Evolutionary conservation across 2,329 filamentous ascomycete genomes (phyloP), one percentile per base, ranked within the genome.

Genomic region (Albifimbria verrucaria): DNA sequence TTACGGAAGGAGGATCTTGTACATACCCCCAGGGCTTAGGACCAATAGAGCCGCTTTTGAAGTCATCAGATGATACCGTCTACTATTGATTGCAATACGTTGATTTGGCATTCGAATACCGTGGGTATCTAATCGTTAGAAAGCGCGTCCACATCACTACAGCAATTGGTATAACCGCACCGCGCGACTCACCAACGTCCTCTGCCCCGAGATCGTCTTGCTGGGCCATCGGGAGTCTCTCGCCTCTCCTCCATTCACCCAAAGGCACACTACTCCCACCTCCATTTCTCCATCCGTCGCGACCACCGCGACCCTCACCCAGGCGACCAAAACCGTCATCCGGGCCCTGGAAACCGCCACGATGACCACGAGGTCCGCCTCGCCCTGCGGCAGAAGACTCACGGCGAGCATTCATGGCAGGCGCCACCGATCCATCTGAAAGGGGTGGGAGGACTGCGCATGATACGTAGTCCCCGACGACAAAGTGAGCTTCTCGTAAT

Each of bases 391-490:
- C 45, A 49, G 57, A 20, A 20, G 61, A 55, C 18, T 67, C 68
- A 52, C 62, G 64, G 44, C 59, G 59, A 25, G 59, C 60, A 23
- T 49, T 74, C 12, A 79, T 76, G n/a, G 80, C 75, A 10, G 88
- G 83, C 43, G 86, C 86, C 39, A 95, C 85, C 26, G 82, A 82
- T 0, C 92, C 92, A 66, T 93, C 88, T 26, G 82, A 75, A 23
- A 89, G 73, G 1, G 90, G 90, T 42, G 90, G 86, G 52, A 93
- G 76, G 55, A 96, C 86, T 5, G 90, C 89, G 67, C 90, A 93
- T 53, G 88, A 87, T 41, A 97, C 79, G 65, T 89, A 96, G 70
- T 97, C 93, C 1, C 93, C 93, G 57, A 94, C 88, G 11, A 96
- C 88, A 64, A 96, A 96, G 21, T 87, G 82, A 28, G 83, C 85